Evolutionary conservation across 1,284 basidiomycete species (phyloP), one percentile per base, ranked within the genome.

Genomic region (Coniophora puteana): DNA sequence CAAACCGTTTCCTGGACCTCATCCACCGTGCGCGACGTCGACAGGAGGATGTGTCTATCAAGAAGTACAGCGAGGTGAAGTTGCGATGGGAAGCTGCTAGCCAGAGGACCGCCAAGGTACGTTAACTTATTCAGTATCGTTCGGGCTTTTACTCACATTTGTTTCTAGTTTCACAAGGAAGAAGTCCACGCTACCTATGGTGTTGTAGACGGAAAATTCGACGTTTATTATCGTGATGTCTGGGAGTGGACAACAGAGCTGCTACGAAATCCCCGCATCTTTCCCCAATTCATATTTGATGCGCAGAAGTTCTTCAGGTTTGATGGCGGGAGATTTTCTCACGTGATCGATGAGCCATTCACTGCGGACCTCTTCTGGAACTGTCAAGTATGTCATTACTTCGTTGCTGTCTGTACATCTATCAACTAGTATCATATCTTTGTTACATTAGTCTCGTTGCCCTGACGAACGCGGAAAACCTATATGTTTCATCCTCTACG

Each of bases 401-500:
- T 33, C n/a, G n/a, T n/a, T n/a, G n/a, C n/a, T n/a, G n/a, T n/a
- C n/a, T n/a, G n/a, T n/a, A n/a, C 16, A 17, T n/a, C 17, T 33
- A 8, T 10, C 26, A 27, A 27, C 26, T 27, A 10, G 26, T 27
- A 10, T 27, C 26, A 27, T 10, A n/a, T 27, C n/a, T n/a, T 17
- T 33, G 22, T 18, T 12, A 18, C 5, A 16, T 12, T 43, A 8
- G 27, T 51, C 47, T 43, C 39, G 4, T 28, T 18, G 21, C 31
- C 57, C 12, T 51, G 53, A 13, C 20, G 24, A 16, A n/a, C 46
- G 44, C 35, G 51, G 32, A 12, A 50, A 43, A 11, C 53, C 54
- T 1, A n/a, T 62, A 6, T 40, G 40, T 5, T 48, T 53, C 26
- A 51, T 55, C 14, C 24, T 74, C 1, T 74, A 69, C 58, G 64